Evolutionary conservation across 345 rosid species (phyloP), one percentile per base, ranked within the genome.

Genomic region (Euphorbia lathyris): DNA sequence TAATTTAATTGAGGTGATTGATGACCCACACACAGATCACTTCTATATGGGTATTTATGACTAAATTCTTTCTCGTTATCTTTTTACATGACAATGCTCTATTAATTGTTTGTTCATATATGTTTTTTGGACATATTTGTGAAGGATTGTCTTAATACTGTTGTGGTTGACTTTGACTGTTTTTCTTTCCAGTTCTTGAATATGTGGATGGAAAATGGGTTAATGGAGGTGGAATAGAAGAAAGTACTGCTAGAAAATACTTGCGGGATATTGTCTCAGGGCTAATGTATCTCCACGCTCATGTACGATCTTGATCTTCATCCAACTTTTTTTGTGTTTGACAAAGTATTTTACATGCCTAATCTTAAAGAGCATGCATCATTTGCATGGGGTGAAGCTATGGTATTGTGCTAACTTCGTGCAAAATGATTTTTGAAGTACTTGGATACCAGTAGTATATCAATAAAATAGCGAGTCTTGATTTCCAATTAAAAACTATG

Each of bases 1-100:
- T 65, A 96, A 96, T 86, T 94, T 96, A 71, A 48, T 89, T 74
- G 98, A 96, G 86, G 98, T 96, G 86, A 96, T 96, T 81, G 92
- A 96, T 90, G 99, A 96, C 85, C 91, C 94, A 19, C 86, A 79
- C 72, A 74, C 91, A 59, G 99, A 96, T 86, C 92, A 89, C 80
- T 96, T 92, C 80, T 96, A 96, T 91, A 92, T 96, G 97, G 98
- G 99, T 95, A 86, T 72, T 67, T 65, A 55, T 59, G 51, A 36
- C 58, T 34, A 22, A 56, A 51, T 66, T 61, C 63, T 65, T 69
- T 65, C 30, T 45, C 22, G 43, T 38, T 4, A 10, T 62, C 16
- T 20, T 42, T 68, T 26, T 36, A 36, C 43, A 55, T 56, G 29
- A 22, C 2, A 52, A 23, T 30, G 63, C 3, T 66, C 23, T 3